These are phyloP conservation scores for Thermothelomyces thermophilus DNA, from an alignment of 2,329 filamentous ascomycete species.

Conservation along the genomic window DNA sequence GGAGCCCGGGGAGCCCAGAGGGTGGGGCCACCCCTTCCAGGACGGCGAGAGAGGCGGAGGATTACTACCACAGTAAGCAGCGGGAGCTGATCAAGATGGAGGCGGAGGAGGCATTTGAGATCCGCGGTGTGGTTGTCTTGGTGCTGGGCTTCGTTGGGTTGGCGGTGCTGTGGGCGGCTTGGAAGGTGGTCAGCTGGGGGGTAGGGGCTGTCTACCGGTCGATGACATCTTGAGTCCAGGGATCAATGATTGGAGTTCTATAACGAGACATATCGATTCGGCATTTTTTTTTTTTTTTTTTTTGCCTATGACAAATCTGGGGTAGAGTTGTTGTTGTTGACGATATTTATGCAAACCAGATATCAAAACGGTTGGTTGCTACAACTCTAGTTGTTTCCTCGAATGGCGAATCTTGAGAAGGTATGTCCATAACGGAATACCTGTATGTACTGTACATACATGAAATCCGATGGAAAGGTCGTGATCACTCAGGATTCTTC, in stretches of 20 bases:
- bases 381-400: too few species aligned
- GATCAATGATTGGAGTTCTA: background rate
- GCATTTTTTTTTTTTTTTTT: too few species aligned
- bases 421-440: too few species aligned
- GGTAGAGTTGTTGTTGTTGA: too few species aligned
- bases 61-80: constrained; percentile 50
- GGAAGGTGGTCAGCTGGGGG: constrained; percentile 22
- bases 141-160: constrained; percentile 37
- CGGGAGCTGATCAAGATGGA: constrained; percentile 56
- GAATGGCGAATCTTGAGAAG: too few species aligned
- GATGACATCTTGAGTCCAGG: background rate
- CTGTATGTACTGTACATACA: too few species aligned
- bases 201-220: constrained; percentile 1
- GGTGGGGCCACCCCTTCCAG: background rate
- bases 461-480: too few species aligned
- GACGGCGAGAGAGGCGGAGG: constrained; percentile 10
- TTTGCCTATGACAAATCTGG: too few species aligned
- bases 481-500: background rate
- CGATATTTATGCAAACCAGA: too few species aligned
- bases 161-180: constrained; percentile 27
- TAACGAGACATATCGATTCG: too few species aligned
- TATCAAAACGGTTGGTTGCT: too few species aligned
- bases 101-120: constrained; percentile 55
- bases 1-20: constrained; percentile 12
- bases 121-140: constrained; percentile 49